Base-by-base conservation (phyloP, 805 yeast genomes). In the Teunomyces kruisii region DNA sequence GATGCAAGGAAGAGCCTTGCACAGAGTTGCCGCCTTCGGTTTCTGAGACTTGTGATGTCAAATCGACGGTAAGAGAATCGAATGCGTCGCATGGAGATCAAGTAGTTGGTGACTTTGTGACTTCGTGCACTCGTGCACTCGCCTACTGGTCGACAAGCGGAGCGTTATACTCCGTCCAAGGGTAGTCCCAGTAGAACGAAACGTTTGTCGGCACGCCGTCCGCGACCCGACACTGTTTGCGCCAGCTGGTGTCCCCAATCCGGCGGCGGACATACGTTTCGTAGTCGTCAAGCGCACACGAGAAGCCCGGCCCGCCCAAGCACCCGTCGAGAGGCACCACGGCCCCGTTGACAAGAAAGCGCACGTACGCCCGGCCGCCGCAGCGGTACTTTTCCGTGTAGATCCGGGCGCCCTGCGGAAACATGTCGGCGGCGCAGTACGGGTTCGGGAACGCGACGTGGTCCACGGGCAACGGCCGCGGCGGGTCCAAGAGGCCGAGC, bases 401-500 rank as follows among this genome's bases (percentile, higher is more conserved):
- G 32, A 65, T 53, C 48, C 75, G 57, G n/a, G 73, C 74, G 33
- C 72, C 73, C 57, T 68, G 73, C 7, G 76, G 76, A 13, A 67
- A 64, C 39, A 65, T 52, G 28, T 62, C 61, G n/a, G 66, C 58
- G 46, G 66, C 73, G 6, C 68, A 72, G 68, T 75, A 83, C 9
- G 72, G 64, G 46, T 74, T 64, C 40, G 72, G 70, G 63, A 79
- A 79, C 6, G 70, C 71, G 39, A 80, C 70, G 40, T 67, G 65
- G 49, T 70, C 71, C 4, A 74, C 58, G 3, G 82, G 74, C 35
- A 80, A 69, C n/a, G n/a, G 32, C 70, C 67, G 3, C 63, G 52
- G 15, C 6, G 78, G 70, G 50, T 70, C 68, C 46, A 75, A 47
- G 50, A 86, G 59, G 6, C 88, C 90, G 38, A 86, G 63, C 2